These are phyloP conservation scores for Sporothrix protearum DNA, from an alignment of 2,329 filamentous ascomycete species.

Conservation along the genomic window DNA sequence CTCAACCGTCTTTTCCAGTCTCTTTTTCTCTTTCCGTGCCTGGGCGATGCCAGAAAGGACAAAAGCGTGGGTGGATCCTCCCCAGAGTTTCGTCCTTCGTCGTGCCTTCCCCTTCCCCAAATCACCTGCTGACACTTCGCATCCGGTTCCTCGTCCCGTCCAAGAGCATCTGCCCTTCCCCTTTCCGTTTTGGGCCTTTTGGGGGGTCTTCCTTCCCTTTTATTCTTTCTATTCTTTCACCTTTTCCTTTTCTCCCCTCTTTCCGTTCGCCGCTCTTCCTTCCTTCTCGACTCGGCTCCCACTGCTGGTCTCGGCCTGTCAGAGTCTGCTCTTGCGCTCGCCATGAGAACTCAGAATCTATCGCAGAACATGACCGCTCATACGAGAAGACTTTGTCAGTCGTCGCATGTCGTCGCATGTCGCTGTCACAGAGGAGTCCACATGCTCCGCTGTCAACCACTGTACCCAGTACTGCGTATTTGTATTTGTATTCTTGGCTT, in stretches of 20 bases:
- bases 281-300: neutral
- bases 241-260: neutral
- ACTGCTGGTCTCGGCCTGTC: neutral
- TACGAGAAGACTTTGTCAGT: neutral
- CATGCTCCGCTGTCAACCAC: neutral
- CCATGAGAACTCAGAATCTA: neutral
- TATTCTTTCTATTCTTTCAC: neutral
- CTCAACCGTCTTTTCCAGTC: neutral
- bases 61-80: neutral
- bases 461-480: neutral
- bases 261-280: neutral
- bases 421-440: neutral
- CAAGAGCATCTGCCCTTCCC: neutral
- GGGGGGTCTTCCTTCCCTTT: neutral
- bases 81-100: neutral
- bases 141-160: conserved; percentile 16
- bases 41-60: neutral
- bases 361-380: neutral
- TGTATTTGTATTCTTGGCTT: neutral
- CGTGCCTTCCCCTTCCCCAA: neutral
- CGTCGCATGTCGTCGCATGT: too few species aligned
- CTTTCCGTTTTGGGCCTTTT: neutral
- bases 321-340: neutral
- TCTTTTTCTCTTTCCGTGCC: too few species aligned
- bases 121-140: neutral